Evolutionary conservation across 805 yeast species (phyloP).

Genomic region (Schwanniomyces polymorphus): DNA sequence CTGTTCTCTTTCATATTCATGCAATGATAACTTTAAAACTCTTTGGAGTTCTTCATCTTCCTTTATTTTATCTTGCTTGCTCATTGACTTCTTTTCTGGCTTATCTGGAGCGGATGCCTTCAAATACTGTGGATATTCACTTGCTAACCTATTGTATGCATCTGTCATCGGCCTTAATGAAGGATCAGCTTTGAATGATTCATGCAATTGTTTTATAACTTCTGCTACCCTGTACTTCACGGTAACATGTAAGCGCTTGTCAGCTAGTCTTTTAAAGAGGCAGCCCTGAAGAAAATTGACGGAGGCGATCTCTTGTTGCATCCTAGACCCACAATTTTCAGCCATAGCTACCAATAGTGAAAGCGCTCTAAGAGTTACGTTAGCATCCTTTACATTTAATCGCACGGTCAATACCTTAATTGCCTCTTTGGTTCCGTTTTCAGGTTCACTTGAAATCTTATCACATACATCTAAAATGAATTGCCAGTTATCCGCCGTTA

Average conservation of each 20-base stretch:
- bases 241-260: slow-evolving; percentile 57
- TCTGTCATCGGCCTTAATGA: slow-evolving; percentile 69
- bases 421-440: slow-evolving; percentile 33
- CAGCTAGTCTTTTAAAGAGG: slow-evolving; percentile 47
- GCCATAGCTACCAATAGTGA: slow-evolving; percentile 39
- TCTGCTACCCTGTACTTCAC: slow-evolving; percentile 68
- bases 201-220: slow-evolving; percentile 64
- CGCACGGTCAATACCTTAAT: slow-evolving; percentile 22
- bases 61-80: slow-evolving; percentile 42
- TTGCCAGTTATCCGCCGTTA: slow-evolving; percentile 46
- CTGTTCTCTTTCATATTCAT: slow-evolving; percentile 53
- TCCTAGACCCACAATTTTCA: slow-evolving; percentile 46
- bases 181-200: slow-evolving; percentile 71
- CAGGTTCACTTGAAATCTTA: slow-evolving; percentile 36
- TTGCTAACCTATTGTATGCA: slow-evolving; percentile 51
- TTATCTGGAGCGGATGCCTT: slow-evolving; percentile 42
- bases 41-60: slow-evolving; percentile 83
- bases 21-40: slow-evolving; percentile 71
- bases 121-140: slow-evolving; percentile 35
- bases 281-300: slow-evolving; percentile 32
- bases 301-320: slow-evolving; percentile 45
- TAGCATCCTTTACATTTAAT: slow-evolving; percentile 36
- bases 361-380: slow-evolving; percentile 36
- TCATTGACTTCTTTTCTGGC: slow-evolving; percentile 56
- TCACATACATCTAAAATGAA: slow-evolving; percentile 44